Conservation (phyloP, 306 rosid species). For the Mucuna pruriens region DNA sequence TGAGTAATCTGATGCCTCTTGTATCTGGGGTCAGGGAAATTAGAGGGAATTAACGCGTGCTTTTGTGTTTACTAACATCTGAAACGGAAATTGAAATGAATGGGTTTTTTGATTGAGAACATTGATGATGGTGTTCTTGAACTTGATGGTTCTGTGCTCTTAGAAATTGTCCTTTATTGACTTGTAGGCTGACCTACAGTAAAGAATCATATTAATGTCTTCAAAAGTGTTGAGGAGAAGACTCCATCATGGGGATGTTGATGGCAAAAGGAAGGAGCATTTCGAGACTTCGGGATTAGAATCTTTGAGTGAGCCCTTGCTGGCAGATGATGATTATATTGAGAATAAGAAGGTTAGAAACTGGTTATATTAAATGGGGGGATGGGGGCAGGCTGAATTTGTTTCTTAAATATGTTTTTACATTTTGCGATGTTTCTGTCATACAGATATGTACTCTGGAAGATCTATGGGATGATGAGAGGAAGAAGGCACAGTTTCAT, state of each 20-base stretch:
- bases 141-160: conserved; percentile 35
- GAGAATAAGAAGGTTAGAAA: conserved; percentile 59
- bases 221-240: conserved; percentile 81
- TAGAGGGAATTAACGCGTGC: not conserved
- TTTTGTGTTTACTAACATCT: conserved; percentile 10
- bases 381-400: not conserved
- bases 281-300: conserved; percentile 57
- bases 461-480: conserved; percentile 82
- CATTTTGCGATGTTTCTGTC: not conserved
- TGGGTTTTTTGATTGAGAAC: conserved; percentile 30
- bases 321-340: conserved; percentile 50
- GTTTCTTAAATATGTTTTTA: not conserved
- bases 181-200: conserved; percentile 44
- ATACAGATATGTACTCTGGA: conserved; percentile 52
- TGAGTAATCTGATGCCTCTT: conserved; percentile 21
- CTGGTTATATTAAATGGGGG: not conserved
- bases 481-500: conserved; percentile 71
- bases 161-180: conserved; percentile 8
- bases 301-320: conserved; percentile 69
- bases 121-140: conserved; percentile 15
- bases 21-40: not conserved
- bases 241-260: conserved; percentile 88
- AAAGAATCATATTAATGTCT: conserved; percentile 50
- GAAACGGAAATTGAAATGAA: conserved; percentile 7
- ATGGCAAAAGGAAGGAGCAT: conserved; percentile 64